A percentile compares a stretch with the other conserved stretches of the same genome.
phyloP scores from a whole-genome alignment of 768 basidiomycete species.

The Suillus tomentosus region DNA sequence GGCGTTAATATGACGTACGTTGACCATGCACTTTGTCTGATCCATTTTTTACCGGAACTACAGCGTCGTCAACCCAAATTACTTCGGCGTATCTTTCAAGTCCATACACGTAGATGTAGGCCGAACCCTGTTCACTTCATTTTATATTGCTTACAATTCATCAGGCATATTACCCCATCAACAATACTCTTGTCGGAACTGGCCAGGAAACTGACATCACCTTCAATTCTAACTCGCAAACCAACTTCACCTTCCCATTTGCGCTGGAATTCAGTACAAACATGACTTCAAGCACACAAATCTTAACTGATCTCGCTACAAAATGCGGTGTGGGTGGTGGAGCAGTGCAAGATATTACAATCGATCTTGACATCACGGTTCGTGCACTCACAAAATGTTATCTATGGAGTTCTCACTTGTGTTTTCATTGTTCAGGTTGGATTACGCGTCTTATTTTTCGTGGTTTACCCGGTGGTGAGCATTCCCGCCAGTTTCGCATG shows the following conservation, averaged over 20 bases:
- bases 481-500: constrained; percentile 65
- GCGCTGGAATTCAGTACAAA: constrained; percentile 58
- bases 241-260: constrained; percentile 79
- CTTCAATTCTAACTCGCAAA: constrained; percentile 54
- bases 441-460: constrained; percentile 64
- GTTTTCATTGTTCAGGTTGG: constrained; percentile 47
- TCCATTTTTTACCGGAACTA: constrained; percentile 12
- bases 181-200: constrained; percentile 65
- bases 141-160: constrained; percentile 13
- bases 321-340: constrained; percentile 61
- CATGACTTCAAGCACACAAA: constrained; percentile 49
- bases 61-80: constrained; percentile 83
- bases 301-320: constrained; percentile 61
- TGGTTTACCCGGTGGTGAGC: constrained; percentile 65
- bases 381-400: constrained; percentile 24
- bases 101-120: constrained; percentile 63
- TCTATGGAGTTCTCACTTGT: constrained; percentile 1
- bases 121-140: constrained; percentile 7
- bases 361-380: constrained; percentile 71
- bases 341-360: constrained; percentile 48
- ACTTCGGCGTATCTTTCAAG: constrained; percentile 67
- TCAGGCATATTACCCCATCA: constrained; percentile 77
- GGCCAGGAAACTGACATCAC: constrained; percentile 50
- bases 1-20: constrained; percentile 68
- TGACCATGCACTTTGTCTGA: neutral